Evolutionary conservation across 2,329 filamentous ascomycete species (phyloP).

Genomic region (Alternaria gaisen): DNA sequence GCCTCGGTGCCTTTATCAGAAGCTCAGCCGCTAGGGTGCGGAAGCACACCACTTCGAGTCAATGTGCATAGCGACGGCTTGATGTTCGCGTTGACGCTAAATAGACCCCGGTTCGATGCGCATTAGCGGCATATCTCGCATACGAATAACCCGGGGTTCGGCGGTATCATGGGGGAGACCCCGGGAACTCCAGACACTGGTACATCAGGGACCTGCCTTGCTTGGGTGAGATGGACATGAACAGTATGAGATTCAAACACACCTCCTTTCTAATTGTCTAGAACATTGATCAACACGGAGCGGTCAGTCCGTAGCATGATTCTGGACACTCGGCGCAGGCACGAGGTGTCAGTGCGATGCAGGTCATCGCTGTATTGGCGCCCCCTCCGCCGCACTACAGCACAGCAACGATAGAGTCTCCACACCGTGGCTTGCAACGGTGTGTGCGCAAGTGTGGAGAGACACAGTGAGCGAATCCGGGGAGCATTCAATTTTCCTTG

Average conservation of each 20-base stretch:
- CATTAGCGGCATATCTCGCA: conserved; percentile 23
- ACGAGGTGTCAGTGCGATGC: conserved; percentile 9
- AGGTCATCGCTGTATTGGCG: conserved; percentile 3
- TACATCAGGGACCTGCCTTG: conserved; percentile 6
- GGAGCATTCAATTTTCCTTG: conserved; percentile 6
- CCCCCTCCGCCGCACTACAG: conserved; percentile 1
- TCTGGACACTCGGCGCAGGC: conserved; percentile 4
- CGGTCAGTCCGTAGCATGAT: conserved; percentile 1
- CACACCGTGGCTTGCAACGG: conserved; percentile 8
- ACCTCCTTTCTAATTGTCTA: background rate
- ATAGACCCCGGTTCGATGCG: conserved; percentile 1
- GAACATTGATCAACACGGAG: conserved; percentile 4
- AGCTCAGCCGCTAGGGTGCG: conserved; percentile 17
- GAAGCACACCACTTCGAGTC: conserved; percentile 8
- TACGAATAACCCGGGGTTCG: conserved; percentile 24
- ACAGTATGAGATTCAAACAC: conserved; percentile 1
- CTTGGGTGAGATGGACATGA: conserved; percentile 4
- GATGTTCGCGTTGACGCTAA: conserved; percentile 20
- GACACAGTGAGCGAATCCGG: conserved; percentile 6
- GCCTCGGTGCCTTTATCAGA: conserved; percentile 16
- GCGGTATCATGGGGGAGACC: conserved; percentile 7
- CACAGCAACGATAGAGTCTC: conserved; percentile 4
- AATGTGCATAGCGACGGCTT: conserved; percentile 14
- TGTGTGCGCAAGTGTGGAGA: conserved; percentile 2
- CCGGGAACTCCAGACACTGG: conserved; percentile 5